Base-by-base conservation (phyloP, 352 stramenopile genomes). In the Thalassiosira sp. region DNA sequence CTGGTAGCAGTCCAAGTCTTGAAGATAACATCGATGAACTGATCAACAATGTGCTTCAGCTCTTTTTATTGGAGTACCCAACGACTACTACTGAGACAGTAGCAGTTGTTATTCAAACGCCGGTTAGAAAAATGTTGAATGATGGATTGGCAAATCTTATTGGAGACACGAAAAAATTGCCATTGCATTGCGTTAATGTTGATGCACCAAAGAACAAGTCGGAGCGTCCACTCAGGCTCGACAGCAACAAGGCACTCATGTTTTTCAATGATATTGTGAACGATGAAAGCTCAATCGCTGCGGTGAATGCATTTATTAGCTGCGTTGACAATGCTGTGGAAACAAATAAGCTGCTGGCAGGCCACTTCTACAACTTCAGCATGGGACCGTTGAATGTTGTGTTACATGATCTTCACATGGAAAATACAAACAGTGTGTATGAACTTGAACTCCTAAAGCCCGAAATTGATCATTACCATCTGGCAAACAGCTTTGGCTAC, bases 381-480 rank as follows among this genome's bases (percentile, higher is more conserved):
- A 51, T 80, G 10, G 76, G 72, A 11, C 63, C 74, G 5, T 31
- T 72, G 8, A 65, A 22, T 37, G 8, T 81, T 40, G 70, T 67
- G 33, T 53, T 84, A 6, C 57, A 78, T 40, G 61, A 84, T 77
- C 20, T 84, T 1, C 51, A 49, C 31, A 33, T 81, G 13, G 52
- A 73, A 20, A 76, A 81, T 33, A 22, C 53, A 18, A 63, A 60
- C 59, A 72, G 63, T 40, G 48, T 84, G 5, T 80, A 64, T 46
- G 69, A 76, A 28, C 42, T 84, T 22, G 60, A 62, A 51, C 46
- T 84, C 13, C 70, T 84, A 10, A 42, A 65, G 49, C 76, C 76
- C 11, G 68, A 83, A 16, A 65, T 84, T 33, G 76, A 84, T 73
- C 58, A 69, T 45, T 84, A 81, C 43, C 76, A 84, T 35, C 27